phyloP scores from a whole-genome alignment of 2,329 filamentous ascomycete species.

The Pestalotiopsis sp. region DNA sequence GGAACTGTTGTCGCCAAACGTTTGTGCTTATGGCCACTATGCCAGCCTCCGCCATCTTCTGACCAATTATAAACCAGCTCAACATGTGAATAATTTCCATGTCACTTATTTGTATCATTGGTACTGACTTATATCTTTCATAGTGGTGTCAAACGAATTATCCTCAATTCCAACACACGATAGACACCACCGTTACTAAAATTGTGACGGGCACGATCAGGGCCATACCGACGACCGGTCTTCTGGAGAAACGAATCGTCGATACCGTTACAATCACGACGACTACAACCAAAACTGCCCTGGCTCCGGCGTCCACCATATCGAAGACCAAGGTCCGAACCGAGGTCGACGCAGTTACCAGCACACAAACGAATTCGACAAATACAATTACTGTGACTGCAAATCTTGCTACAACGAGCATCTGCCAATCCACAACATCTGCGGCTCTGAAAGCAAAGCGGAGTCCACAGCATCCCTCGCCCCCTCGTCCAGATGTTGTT shows the following conservation, averaged over 20 bases:
- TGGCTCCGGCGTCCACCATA: neutral
- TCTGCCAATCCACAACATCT: no score
- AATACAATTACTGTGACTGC: no score
- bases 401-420: no score
- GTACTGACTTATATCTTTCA: neutral
- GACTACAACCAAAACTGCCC: neutral
- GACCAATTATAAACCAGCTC: neutral
- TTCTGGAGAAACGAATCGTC: neutral
- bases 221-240: neutral
- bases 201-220: neutral
- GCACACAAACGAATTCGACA: no score
- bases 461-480: no score
- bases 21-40: neutral
- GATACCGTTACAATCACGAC: neutral
- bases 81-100: neutral
- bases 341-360: no score
- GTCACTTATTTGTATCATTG: neutral
- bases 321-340: no score
- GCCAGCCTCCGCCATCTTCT: neutral
- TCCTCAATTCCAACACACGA: neutral
- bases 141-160: neutral
- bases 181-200: neutral
- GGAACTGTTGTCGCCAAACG: neutral
- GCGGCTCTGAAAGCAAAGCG: no score
- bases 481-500: no score